Conservation (phyloP, 2,329 filamentous ascomycete species). For the Xylaria hypoxylon region DNA sequence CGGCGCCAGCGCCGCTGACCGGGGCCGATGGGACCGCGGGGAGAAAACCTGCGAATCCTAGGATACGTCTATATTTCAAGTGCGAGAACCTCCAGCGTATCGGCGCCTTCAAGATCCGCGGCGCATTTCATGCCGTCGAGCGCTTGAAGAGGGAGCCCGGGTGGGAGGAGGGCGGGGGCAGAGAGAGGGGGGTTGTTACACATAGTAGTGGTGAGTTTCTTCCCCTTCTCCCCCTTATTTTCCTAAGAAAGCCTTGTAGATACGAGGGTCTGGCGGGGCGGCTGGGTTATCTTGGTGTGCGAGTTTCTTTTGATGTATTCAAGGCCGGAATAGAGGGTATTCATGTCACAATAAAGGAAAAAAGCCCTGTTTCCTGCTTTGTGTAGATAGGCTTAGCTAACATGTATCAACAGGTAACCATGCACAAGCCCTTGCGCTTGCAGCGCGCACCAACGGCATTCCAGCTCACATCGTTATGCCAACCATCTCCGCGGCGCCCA, state of each 20-base stretch:
- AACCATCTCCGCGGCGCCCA: slow-evolving; percentile 81
- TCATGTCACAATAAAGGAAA: no score
- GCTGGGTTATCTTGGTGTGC: background rate
- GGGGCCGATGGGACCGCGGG: slow-evolving; percentile 47
- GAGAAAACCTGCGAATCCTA: slow-evolving; percentile 69
- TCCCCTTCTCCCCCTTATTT: background rate
- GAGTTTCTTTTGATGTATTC: background rate
- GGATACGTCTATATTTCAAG: slow-evolving; percentile 87
- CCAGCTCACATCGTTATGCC: slow-evolving; percentile 95
- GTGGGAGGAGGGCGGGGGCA: slow-evolving; percentile 69
- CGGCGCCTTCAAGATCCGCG: slow-evolving; percentile 92
- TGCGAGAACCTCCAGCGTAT: slow-evolving; percentile 93
- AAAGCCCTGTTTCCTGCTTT: background rate
- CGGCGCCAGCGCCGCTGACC: slow-evolving; percentile 54
- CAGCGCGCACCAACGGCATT: slow-evolving; percentile 77
- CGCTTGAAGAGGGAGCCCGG: slow-evolving; percentile 72
- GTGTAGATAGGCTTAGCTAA: slow-evolving; percentile 26
- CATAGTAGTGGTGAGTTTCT: slow-evolving; percentile 80
- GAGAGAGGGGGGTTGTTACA: slow-evolving; percentile 80
- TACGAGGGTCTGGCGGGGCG: no score
- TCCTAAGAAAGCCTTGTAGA: no score
- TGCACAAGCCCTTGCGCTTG: slow-evolving; percentile 90
- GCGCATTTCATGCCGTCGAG: slow-evolving; percentile 87
- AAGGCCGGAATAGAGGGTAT: background rate
- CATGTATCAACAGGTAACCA: slow-evolving; percentile 78